Conservation (phyloP, 257 asterid species). For the Solanum chiquidenum region DNA sequence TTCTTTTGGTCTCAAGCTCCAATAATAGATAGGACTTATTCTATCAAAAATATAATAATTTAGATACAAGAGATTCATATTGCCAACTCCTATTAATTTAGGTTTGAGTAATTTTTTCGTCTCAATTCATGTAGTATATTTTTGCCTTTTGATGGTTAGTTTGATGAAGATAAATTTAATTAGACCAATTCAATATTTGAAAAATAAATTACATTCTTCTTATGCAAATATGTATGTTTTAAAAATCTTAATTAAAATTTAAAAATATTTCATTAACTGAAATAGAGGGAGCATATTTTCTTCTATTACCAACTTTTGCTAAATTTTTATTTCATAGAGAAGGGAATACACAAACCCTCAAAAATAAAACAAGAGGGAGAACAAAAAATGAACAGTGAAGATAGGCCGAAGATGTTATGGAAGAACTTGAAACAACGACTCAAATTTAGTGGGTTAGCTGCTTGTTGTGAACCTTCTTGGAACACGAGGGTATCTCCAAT, state of each 20-base stretch:
- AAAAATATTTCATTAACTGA: neutral
- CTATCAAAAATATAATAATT: neutral
- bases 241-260: neutral
- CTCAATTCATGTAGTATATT: neutral
- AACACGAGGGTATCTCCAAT: neutral
- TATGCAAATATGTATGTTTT: neutral
- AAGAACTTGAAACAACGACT: neutral
- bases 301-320: too few relatives aligned
- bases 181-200: neutral
- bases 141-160: neutral
- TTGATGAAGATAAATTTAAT: neutral
- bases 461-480: conserved; percentile 11
- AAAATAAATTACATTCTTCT: neutral
- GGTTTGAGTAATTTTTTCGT: neutral
- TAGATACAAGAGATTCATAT: neutral
- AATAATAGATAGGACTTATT: neutral
- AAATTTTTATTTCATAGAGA: neutral
- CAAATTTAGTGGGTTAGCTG: neutral
- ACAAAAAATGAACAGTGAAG: neutral
- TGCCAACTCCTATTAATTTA: neutral
- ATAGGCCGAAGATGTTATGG: neutral
- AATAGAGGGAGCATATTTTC: neutral
- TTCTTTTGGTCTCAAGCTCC: neutral
- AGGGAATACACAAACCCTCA: neutral
- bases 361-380: neutral